phyloP scores from a whole-genome alignment of 768 basidiomycete species.

The Amanita molliuscula region DNA sequence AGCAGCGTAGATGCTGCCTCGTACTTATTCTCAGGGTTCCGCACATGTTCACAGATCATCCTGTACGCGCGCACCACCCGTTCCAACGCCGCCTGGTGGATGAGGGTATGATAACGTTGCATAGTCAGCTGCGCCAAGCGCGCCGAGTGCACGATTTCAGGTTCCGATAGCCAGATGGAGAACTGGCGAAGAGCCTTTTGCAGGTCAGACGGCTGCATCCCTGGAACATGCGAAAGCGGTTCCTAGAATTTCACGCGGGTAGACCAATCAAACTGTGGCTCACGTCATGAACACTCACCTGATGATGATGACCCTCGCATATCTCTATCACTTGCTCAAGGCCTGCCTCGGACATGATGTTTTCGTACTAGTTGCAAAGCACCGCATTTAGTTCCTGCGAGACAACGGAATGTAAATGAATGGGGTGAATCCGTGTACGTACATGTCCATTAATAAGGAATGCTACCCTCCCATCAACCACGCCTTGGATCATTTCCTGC shows the following conservation, averaged over 20 bases:
- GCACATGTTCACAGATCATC: conserved; percentile 66
- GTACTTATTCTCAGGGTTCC: conserved; percentile 68
- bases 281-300: conserved; percentile 21
- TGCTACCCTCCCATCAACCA: conserved; percentile 53
- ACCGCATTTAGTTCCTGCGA: not conserved
- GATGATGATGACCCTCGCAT: conserved; percentile 25
- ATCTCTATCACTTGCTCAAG: conserved; percentile 35
- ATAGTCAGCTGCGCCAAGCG: conserved; percentile 67
- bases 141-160: conserved; percentile 72
- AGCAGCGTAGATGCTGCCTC: conserved; percentile 85
- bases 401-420: not conserved
- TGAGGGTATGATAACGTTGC: conserved; percentile 49
- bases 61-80: conserved; percentile 64
- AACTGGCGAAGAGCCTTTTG: conserved; percentile 57
- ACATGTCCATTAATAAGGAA: conserved; percentile 79
- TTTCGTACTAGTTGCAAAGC: conserved; percentile 28
- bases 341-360: conserved; percentile 45
- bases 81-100: conserved; percentile 70
- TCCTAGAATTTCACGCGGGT: conserved; percentile 21
- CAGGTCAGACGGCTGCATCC: conserved; percentile 54
- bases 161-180: conserved; percentile 75
- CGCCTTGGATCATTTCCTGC: conserved; percentile 40
- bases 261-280: not conserved
- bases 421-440: conserved; percentile 19
- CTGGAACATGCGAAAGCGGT: conserved; percentile 68